Percentiles rank a stretch among this genome's conserved stretches.
Conservation (phyloP, 2,329 filamentous ascomycete genomes). For the Colletotrichum ledebouriae region DNA sequence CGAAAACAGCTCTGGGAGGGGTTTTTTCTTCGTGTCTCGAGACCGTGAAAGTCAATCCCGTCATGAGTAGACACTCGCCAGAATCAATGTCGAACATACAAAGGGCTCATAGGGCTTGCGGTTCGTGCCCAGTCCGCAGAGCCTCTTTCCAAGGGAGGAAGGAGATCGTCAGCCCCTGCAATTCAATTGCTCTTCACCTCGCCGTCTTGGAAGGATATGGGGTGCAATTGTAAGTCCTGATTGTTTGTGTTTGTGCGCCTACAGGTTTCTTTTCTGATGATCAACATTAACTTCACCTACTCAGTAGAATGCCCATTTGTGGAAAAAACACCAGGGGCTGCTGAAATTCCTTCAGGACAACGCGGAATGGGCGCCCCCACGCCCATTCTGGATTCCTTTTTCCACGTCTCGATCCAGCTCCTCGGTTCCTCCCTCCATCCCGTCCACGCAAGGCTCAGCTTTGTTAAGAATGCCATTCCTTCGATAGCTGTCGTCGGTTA, state of each 20-base stretch:
- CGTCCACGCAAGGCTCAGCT: constrained; percentile 7
- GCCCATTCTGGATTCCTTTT: constrained; percentile 3
- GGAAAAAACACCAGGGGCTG: neutral
- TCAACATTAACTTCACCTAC: no score
- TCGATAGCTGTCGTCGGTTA: neutral
- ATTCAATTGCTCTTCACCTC: constrained; percentile 15
- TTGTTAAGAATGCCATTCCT: constrained; percentile 4
- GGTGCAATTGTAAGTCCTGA: neutral
- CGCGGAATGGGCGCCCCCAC: neutral
- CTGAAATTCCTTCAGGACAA: constrained; percentile 1
- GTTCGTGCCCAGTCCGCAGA: constrained; percentile 8
- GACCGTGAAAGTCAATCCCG: neutral
- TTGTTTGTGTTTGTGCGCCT: neutral
- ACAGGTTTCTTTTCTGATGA: constrained; percentile 1
- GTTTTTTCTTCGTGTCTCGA: neutral
- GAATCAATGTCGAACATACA: neutral
- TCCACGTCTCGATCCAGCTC: constrained; percentile 32
- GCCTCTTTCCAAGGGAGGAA: constrained; percentile 28
- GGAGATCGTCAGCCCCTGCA: constrained; percentile 7
- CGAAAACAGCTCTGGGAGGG: neutral
- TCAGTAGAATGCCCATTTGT: no score
- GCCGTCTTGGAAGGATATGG: neutral
- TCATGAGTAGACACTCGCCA: constrained; percentile 14
- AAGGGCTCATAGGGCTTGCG: neutral
- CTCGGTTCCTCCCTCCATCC: neutral